These are phyloP conservation scores for Suillus placidus DNA, from an alignment of 768 basidiomycete genomes.

Conservation along the genomic window DNA sequence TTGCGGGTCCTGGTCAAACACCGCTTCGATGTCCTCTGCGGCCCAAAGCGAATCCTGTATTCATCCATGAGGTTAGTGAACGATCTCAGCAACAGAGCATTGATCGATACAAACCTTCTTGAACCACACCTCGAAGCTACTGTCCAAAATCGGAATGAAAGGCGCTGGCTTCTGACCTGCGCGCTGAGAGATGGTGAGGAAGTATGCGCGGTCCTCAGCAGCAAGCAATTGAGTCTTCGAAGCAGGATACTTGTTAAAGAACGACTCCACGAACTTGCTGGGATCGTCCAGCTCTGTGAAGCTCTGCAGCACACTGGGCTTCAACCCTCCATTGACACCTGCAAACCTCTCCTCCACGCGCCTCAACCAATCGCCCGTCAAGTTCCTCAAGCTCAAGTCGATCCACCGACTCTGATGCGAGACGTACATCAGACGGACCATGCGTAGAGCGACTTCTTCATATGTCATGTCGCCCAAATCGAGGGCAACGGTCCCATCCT, in stretches of 20 bases:
- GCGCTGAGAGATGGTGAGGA: constrained; percentile 93
- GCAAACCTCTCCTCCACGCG: constrained; percentile 96
- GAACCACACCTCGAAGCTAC: constrained; percentile 97
- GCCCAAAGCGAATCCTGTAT: constrained; percentile 93
- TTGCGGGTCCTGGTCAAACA: constrained; percentile 98
- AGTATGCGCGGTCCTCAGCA: constrained; percentile 92
- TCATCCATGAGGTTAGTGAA: constrained; percentile 15
- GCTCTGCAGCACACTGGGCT: constrained; percentile 85
- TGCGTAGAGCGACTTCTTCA: constrained; percentile 89
- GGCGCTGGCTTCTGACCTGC: constrained; percentile 98
- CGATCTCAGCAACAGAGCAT: constrained; percentile 1
- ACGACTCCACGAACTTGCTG: constrained; percentile 68
- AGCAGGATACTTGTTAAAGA: constrained; percentile 84
- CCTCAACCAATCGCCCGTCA: constrained; percentile 96
- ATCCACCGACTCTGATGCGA: constrained; percentile 92
- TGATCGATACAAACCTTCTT: constrained; percentile 74
- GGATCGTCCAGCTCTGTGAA: constrained; percentile 86
- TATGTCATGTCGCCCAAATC: constrained; percentile 98
- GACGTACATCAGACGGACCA: constrained; percentile 95
- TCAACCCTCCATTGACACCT: constrained; percentile 79
- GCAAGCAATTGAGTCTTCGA: constrained; percentile 87
- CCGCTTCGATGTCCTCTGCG: constrained; percentile 97
- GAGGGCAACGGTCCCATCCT: constrained; percentile 79
- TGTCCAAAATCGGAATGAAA: constrained; percentile 95
- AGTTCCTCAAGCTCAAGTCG: constrained; percentile 86